Evolutionary conservation across 78 protist genomes (phyloP), one percentile per base, ranked within the genome.

Genomic region (Diacronema lutheri): DNA sequence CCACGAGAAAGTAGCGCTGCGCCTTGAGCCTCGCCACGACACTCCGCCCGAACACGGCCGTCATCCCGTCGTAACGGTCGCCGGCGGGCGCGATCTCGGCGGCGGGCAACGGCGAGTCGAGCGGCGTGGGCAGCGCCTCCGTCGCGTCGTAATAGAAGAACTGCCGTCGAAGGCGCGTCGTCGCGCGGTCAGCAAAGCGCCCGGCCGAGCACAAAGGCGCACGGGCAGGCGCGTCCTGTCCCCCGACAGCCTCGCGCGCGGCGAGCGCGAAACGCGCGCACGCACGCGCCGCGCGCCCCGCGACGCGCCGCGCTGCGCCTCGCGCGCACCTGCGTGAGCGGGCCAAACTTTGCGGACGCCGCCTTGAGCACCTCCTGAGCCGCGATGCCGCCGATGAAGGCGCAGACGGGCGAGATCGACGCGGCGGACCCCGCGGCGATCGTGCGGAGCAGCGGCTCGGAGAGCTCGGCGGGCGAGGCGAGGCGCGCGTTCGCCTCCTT

Each of bases 301-400:
- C n/a, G n/a, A n/a, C n/a, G n/a, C n/a, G n/a, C n/a, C n/a, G n/a
- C n/a, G n/a, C n/a, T n/a, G n/a, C n/a, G n/a, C n/a, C n/a, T n/a
- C n/a, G n/a, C 37, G 71, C 37, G 73, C n/a, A 4, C 72, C 46
- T 90, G 99, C 26, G 2, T 4, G 72, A 97, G 29, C 57, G 99
- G 99, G 29, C 33, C 81, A 92, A 93, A 97, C 92, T 97, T 98
- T 81, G 97, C 97, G 33, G 95, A 72, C 90, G 86, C 79, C 1
- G 98, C 98, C 96, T 98, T 98, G 57, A 98, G 57, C 16, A 95
- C 98, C 69, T 92, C 96, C 86, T 94, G 90, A 37, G 88, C 89
- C 29, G 66, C 89, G 29, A 86, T 66, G 56, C 90, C 87, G 20
- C 90, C 93, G 29, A 86, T 33, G 31, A 88, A 57, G 16, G 91